Conservation (phyloP, 306 rosid species). For the Dalbergia cultrata region DNA sequence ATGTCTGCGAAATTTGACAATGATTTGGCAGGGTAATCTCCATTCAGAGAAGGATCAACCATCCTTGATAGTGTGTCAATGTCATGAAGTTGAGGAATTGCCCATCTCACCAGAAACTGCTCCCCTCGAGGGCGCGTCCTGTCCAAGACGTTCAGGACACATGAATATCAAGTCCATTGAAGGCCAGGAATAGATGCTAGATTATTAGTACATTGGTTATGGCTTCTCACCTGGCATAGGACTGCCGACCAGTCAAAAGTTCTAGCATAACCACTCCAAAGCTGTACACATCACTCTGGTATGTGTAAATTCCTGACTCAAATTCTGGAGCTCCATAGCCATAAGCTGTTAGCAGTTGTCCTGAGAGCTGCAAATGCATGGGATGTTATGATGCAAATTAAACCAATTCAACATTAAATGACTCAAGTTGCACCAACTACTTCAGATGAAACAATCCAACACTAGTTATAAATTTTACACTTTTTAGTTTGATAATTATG, state of each 20-base stretch:
- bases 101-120: slow-evolving; percentile 92
- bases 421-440: background rate
- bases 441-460: background rate
- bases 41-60: slow-evolving; percentile 89
- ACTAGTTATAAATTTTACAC: background rate
- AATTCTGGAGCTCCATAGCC: slow-evolving; percentile 95
- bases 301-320: slow-evolving; percentile 87
- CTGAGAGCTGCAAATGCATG: slow-evolving; percentile 75
- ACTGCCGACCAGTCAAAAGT: slow-evolving; percentile 87
- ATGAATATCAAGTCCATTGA: background rate
- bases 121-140: slow-evolving; percentile 79
- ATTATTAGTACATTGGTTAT: slow-evolving; percentile 12
- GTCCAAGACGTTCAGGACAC: slow-evolving; percentile 28
- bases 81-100: slow-evolving; percentile 92
- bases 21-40: slow-evolving; percentile 80
- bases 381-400: slow-evolving; percentile 27
- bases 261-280: slow-evolving; percentile 98
- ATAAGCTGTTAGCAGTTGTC: slow-evolving; percentile 73
- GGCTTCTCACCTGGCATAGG: slow-evolving; percentile 76
- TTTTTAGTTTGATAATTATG: background rate
- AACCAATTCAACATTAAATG: background rate
- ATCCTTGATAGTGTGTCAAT: slow-evolving; percentile 89
- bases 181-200: slow-evolving; percentile 5
- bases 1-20: slow-evolving; percentile 89
- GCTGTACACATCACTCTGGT: slow-evolving; percentile 86